Evolutionary conservation across 495 filamentous ascomycete genomes (phyloP), one percentile per base, ranked within the genome.

Genomic region (Achaetomiella virescens): DNA sequence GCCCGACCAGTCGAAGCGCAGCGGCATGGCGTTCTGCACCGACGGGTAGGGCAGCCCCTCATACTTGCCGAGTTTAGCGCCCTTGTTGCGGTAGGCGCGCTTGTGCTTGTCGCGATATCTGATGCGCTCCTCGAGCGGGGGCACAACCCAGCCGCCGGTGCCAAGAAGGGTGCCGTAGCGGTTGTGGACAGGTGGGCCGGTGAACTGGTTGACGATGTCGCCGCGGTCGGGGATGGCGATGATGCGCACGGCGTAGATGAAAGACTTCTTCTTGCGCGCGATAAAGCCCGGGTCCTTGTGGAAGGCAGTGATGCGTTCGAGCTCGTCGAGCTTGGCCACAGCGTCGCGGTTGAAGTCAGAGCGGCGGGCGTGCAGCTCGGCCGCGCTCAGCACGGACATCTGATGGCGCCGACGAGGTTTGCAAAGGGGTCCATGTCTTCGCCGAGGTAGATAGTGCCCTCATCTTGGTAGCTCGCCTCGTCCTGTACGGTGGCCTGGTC

Each of bases 141-240:
- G 64, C 15, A 53, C 62, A 20, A 67, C 49, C 64, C 64, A 67
- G 29, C 62, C 64, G 18, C 64, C 64, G 5, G 33, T 31, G 22
- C 29, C 56, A 21, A 64, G 33, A 14, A 60, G 51, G 6, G 64
- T 65, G 22, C 42, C 59, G 31, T 55, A 37, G 27, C 64, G 62
- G 17, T 61, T 42, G 2, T 31, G 20, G 41, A 46, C 9, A 9
- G 29, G 52, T 10, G 62, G 62, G n/a, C 62, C 65, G n/a, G 45
- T 60, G 41, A 68, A 55, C n/a, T 14, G 43, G 49, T 65, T 67
- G 49, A 43, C 18, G 21, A 40, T 27, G 35, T 46, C 21, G 27
- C 36, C 17, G 14, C 10, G 31, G 31, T 50, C 48, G 9, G 58
- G 59, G 22, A 67, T 40, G 37, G 62, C 65, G 6, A 65, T 41